These are phyloP conservation scores for Helminthosporium solani DNA, from an alignment of 2,329 filamentous ascomycete genomes.

Conservation along the genomic window DNA sequence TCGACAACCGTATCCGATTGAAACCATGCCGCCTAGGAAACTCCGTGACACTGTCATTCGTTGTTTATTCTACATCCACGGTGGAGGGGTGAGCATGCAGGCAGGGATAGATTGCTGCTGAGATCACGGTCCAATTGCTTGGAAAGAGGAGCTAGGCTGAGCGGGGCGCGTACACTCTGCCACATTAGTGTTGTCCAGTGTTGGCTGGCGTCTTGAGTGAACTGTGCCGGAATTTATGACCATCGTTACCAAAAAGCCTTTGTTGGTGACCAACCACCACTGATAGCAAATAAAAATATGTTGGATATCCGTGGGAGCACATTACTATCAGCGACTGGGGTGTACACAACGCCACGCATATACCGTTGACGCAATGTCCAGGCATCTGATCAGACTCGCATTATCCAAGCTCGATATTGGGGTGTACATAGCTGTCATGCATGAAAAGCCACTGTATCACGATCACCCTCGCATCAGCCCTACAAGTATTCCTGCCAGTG, in stretches of 20 bases:
- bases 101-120: not conserved
- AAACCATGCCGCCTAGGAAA: not conserved
- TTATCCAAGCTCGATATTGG: not conserved
- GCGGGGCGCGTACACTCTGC: slow-evolving; percentile 25
- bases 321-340: too few relatives aligned
- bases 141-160: slow-evolving; percentile 16
- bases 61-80: slow-evolving; percentile 25
- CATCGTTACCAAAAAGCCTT: not conserved
- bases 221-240: not conserved
- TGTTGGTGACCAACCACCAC: not conserved
- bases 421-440: slow-evolving; percentile 7
- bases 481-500: slow-evolving; percentile 17
- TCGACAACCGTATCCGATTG: not conserved
- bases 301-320: too few relatives aligned
- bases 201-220: slow-evolving; percentile 1
- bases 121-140: slow-evolving; percentile 16
- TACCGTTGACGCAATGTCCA: not conserved
- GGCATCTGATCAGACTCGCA: not conserved
- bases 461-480: slow-evolving; percentile 26
- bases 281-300: too few relatives aligned
- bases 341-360: too few relatives aligned
- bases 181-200: slow-evolving; percentile 23
- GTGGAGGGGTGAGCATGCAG: slow-evolving; percentile 25
- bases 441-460: slow-evolving; percentile 11
- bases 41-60: slow-evolving; percentile 14